These are phyloP conservation scores for Leishmania arabica DNA, from an alignment of 208 protist species.

Conservation along the genomic window DNA sequence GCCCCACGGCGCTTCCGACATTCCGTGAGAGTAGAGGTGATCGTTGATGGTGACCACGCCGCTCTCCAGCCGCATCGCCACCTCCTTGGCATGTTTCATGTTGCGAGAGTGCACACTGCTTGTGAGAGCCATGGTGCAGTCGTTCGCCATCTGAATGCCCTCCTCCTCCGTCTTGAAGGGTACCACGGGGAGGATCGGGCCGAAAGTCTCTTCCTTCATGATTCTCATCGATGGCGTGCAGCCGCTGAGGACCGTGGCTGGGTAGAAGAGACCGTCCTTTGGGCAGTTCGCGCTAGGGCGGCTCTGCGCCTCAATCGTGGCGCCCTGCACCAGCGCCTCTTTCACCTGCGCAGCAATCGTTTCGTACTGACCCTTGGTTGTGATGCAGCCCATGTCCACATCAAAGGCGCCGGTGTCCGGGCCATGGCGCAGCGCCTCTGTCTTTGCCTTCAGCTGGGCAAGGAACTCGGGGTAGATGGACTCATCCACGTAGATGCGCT, in stretches of 20 bases:
- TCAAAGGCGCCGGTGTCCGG: constrained; percentile 49
- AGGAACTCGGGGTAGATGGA: constrained; percentile 77
- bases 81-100: constrained; percentile 26
- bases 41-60: constrained; percentile 90
- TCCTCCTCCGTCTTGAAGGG: constrained; percentile 79
- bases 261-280: constrained; percentile 68
- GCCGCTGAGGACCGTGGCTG: constrained; percentile 80
- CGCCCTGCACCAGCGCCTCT: constrained; percentile 66
- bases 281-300: constrained; percentile 41
- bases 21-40: constrained; percentile 65
- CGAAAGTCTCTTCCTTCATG: constrained; percentile 92
- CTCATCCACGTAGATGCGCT: constrained; percentile 78
- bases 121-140: constrained; percentile 69
- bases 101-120: constrained; percentile 78
- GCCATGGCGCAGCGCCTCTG: constrained; percentile 73
- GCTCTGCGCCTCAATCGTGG: constrained; percentile 75
- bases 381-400: constrained; percentile 76
- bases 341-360: constrained; percentile 68
- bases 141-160: constrained; percentile 76
- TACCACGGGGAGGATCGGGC: constrained; percentile 86
- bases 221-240: constrained; percentile 86
- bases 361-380: constrained; percentile 62
- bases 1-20: constrained; percentile 85
- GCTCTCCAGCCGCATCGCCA: constrained; percentile 64
- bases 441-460: constrained; percentile 60